Conservation (phyloP, 805 yeast species). For the Kockiozyma suomiensis region DNA sequence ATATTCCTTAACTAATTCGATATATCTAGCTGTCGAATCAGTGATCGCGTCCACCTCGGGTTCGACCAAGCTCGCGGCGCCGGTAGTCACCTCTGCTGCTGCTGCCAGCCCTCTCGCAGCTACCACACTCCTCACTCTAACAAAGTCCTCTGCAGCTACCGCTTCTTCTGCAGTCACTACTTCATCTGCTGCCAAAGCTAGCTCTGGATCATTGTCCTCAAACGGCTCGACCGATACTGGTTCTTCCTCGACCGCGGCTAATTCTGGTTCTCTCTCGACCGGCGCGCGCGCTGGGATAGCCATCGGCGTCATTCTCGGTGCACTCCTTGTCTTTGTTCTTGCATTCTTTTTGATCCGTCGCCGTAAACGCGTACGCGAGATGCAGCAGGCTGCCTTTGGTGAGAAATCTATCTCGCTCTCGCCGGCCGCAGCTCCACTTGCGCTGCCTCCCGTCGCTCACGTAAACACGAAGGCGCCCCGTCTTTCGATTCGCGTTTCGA, state of each 20-base stretch:
- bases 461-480: slow-evolving; percentile 21
- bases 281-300: slow-evolving; percentile 34
- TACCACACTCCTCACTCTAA: not conserved
- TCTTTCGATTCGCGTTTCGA: slow-evolving; percentile 30
- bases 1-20: not conserved
- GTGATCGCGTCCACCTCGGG: not conserved
- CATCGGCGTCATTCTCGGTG: slow-evolving; percentile 28
- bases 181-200: not conserved
- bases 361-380: slow-evolving; percentile 7
- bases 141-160: not conserved
- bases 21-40: not conserved
- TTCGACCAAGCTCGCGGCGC: not conserved
- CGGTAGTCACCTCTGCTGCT: slow-evolving; percentile 19
- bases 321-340: slow-evolving; percentile 11
- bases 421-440: slow-evolving; percentile 4
- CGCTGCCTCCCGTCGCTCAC: slow-evolving; percentile 14
- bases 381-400: slow-evolving; percentile 1
- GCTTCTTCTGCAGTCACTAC: slow-evolving; percentile 1
- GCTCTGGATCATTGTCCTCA: slow-evolving; percentile 37
- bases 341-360: slow-evolving; percentile 29
- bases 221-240: slow-evolving; percentile 72
- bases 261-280: slow-evolving; percentile 19
- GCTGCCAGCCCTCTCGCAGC: slow-evolving; percentile 5
- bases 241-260: not conserved
- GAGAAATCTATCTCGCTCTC: slow-evolving; percentile 6